phyloP scores from a whole-genome alignment of 2,329 filamentous ascomycete species.

The Cytospora piceicola region DNA sequence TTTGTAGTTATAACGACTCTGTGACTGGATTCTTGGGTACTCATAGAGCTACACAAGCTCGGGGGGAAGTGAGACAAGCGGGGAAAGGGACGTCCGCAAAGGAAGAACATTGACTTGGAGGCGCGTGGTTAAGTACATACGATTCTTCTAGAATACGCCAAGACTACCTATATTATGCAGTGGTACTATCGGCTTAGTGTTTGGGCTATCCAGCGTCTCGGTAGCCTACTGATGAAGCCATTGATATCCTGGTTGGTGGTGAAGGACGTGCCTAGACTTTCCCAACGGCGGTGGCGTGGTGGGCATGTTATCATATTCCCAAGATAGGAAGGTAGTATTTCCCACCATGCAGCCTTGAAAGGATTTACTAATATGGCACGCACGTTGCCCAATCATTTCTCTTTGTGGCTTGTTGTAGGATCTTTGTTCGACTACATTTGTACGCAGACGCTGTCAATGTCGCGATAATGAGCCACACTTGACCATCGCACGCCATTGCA shows the following conservation, averaged over 20 bases:
- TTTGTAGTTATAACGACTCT: background rate
- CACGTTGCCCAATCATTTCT: background rate
- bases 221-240: background rate
- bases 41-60: conserved; percentile 7
- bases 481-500: conserved; percentile 17
- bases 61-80: background rate
- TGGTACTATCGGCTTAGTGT: background rate
- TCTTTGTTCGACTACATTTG: background rate
- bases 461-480: conserved; percentile 12
- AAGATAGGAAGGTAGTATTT: conserved; percentile 16
- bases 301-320: background rate
- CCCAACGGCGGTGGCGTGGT: conserved; percentile 4
- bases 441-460: background rate
- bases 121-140: conserved; percentile 9
- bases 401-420: conserved; percentile 3
- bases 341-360: conserved; percentile 1
- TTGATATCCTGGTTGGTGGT: background rate
- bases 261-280: background rate
- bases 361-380: background rate
- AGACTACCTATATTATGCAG: background rate
- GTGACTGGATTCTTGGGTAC: background rate
- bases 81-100: background rate
- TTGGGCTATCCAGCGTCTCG: background rate
- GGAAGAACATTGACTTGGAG: background rate
- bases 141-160: background rate